These are phyloP conservation scores for Botrytis hyacinthi DNA, from an alignment of 2,329 filamentous ascomycete species.

Conservation along the genomic window DNA sequence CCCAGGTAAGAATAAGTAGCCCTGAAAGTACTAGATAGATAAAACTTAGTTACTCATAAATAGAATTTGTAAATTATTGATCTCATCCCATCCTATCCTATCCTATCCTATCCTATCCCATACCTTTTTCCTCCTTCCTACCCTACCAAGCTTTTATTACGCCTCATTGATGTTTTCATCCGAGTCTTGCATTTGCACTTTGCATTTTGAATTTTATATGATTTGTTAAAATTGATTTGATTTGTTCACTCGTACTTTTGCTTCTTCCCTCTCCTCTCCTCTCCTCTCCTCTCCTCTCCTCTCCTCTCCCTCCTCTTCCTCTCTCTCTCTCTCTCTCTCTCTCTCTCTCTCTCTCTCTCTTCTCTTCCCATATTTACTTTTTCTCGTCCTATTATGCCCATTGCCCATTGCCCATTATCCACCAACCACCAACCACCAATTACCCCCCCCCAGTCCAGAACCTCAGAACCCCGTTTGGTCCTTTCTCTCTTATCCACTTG, in stretches of 20 bases:
- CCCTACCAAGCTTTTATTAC: neutral
- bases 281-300: neutral
- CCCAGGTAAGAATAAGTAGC: too few species aligned
- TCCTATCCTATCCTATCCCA: too few species aligned
- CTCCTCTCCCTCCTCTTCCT: neutral
- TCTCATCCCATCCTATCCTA: neutral
- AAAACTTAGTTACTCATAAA: neutral
- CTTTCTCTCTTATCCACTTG: constrained; percentile 19
- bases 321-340: neutral
- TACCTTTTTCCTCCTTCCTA: too few species aligned
- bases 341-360: neutral
- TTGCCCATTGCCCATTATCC: neutral
- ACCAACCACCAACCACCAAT: neutral
- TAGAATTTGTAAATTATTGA: neutral
- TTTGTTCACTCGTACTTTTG: neutral
- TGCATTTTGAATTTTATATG: neutral
- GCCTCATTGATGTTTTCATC: neutral
- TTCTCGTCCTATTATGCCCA: neutral
- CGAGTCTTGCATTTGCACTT: neutral
- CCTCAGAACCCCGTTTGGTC: neutral
- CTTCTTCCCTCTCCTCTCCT: neutral
- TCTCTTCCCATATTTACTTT: neutral
- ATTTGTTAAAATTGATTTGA: neutral
- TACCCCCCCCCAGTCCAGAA: neutral
- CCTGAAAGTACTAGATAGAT: neutral